Evolutionary conservation across 1,284 basidiomycete genomes (phyloP), one percentile per base, ranked within the genome.

Genomic region (Ganoderma leucocontextum): DNA sequence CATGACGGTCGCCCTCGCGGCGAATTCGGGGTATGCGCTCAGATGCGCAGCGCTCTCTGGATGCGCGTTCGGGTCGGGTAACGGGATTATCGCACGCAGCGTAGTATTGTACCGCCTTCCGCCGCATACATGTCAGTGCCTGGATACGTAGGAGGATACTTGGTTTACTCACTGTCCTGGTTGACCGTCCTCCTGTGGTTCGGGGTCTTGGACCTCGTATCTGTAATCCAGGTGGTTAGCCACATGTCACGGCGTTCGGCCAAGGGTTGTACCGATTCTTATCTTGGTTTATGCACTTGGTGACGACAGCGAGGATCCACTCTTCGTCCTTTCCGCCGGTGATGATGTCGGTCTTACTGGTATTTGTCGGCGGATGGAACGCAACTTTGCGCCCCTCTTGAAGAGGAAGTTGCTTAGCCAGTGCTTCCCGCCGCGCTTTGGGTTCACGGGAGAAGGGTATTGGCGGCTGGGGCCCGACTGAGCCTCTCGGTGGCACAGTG

Each of bases 171-270:
- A 91, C 89, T 86, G 81, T 77, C 91, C 90, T 25, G 91, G 89
- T 69, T 89, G 85, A 15, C 91, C 91, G 63, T 91, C 90, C 75
- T 93, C 91, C 78, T 92, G 90, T 36, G 90, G 89, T 73, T 95
- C 93, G 62, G 87, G 88, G 77, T 95, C 93, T 78, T 93, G 91
- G 0, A 95, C 93, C 79, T 93, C 91, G 73, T 94, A 95, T 70
- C 91, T 93, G 66, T 17, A 12, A 36, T 7, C 58, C 33, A 47
- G 22, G 49, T 12, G 10, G 69, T 49, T 64, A 72, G 70, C 44
- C 60, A 60, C 29, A 66, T 39, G 47, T 59, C 63, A 52, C 36
- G 22, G 65, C 70, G 10, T 19, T 65, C 69, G 39, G 44, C 12
- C 33, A 22, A 22, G 36, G 57, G 53, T 60, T 80, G 38, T 73